Base-by-base conservation (phyloP, 208 protist species). In the Leishmania arabica region DNA sequence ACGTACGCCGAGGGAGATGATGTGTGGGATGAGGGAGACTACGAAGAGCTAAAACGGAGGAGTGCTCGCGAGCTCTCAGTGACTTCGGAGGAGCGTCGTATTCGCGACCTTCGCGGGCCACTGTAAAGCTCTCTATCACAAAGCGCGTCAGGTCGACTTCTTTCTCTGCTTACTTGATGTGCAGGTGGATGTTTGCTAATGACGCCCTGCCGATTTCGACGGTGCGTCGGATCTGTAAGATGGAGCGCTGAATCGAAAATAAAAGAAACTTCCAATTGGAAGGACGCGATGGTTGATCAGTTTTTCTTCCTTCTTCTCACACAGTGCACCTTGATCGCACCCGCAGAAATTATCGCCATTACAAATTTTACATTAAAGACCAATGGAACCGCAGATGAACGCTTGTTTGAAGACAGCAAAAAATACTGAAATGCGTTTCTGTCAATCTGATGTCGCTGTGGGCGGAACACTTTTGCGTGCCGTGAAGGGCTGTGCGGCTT, bases 1-100 rank as follows among this genome's bases (percentile, higher is more conserved):
- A 91, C 88, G 51, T 97, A 97, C 77, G 94, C 94, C 17, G 94
- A 97, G 79, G 94, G 93, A 15, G 92, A 97, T 70, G 94, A 96
- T 40, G 92, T 97, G 15, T 97, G 94, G 94, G 94, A 97, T 74
- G 94, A 94, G 9, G 94, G 94, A 8, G 93, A 95, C 64, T 92
- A 93, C 66, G 80, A 81, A 53, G 80, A 84, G 37, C 87, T 91
- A 83, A 76, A 78, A 34, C 81, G 76, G 8, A 71, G 80, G 34
- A 60, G 21, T 53, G 4, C 51, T 17, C 21, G n/a, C 77, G 74
- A 83, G 37, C 77, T 78, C 8, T n/a, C 65, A 42, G 69, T 77
- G 5, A 77, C 75, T 9, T 34, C 34, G 0, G 84, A 83, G 45
- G 84, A 91, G 64, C 72, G 72, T 34, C 84, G 86, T 34, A 65